Percentiles rank a stretch among this genome's conserved stretches.
Evolutionary conservation across 2,329 filamentous ascomycete genomes (phyloP).

Genomic region (Fusarium torreyae): DNA sequence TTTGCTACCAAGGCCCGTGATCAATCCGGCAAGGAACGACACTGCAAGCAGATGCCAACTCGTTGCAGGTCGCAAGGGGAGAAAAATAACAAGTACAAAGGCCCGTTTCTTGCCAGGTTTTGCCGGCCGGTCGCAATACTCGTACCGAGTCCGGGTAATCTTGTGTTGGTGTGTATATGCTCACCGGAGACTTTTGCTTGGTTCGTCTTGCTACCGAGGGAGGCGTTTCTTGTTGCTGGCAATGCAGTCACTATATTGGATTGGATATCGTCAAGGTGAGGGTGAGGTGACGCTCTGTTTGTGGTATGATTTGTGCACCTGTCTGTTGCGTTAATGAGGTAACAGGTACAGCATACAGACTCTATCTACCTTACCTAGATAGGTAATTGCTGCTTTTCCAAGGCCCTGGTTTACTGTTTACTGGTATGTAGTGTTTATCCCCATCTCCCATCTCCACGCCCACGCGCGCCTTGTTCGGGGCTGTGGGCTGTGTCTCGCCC

Average conservation of each 20-base stretch:
- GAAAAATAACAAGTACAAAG: conserved; percentile 12
- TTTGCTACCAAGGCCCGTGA: conserved; percentile 30
- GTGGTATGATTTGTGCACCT: conserved; percentile 10
- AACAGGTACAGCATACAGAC: conserved; percentile 4
- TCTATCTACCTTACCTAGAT: conserved; percentile 2
- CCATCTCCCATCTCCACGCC: conserved; percentile 11
- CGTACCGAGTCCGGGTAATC: conserved; percentile 11
- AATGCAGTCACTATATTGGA: conserved; percentile 18
- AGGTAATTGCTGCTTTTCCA: conserved; percentile 12
- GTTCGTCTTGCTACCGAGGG: conserved; percentile 23
- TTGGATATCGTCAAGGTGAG: conserved; percentile 17
- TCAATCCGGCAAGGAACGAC: conserved; percentile 45
- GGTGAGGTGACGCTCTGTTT: conserved; percentile 22
- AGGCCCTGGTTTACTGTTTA: conserved; percentile 16
- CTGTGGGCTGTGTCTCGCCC: conserved; percentile 26
- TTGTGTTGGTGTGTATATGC: conserved; percentile 28
- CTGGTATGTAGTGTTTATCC: conserved; percentile 16
- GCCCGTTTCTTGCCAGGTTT: conserved; percentile 13
- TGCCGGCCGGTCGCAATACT: neutral
- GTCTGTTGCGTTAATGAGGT: neutral
- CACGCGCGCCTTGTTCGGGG: conserved; percentile 12
- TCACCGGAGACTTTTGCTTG: conserved; percentile 25
- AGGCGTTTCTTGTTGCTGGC: conserved; percentile 18
- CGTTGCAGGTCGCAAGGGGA: conserved; percentile 8
- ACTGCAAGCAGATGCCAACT: conserved; percentile 30